Evolutionary conservation across 768 basidiomycete genomes (phyloP).

Genomic region (Auricularia sp.): DNA sequence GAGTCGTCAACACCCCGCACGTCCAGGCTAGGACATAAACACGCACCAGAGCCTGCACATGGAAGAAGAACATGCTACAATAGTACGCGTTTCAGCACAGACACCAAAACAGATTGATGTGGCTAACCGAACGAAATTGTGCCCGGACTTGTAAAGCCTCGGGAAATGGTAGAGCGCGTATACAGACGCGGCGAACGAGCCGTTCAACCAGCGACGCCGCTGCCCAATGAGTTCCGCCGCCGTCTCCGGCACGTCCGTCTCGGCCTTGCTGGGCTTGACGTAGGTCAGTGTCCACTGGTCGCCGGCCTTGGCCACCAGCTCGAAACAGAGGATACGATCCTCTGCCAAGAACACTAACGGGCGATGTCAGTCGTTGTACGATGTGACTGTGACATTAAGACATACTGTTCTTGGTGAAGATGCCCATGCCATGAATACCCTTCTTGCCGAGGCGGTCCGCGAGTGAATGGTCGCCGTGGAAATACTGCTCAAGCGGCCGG

Average conservation of each 20-base stretch:
- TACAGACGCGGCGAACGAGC: slow-evolving; percentile 87
- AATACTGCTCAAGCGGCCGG: slow-evolving; percentile 48
- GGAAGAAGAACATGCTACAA: slow-evolving; percentile 88
- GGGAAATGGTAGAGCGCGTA: slow-evolving; percentile 93
- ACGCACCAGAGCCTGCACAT: slow-evolving; percentile 80
- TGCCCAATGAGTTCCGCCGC: slow-evolving; percentile 90
- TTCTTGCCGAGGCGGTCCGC: slow-evolving; percentile 87
- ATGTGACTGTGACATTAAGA: slow-evolving; percentile 10
- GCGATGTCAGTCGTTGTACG: neutral
- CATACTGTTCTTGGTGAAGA: slow-evolving; percentile 82
- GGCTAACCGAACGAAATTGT: slow-evolving; percentile 55
- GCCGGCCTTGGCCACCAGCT: slow-evolving; percentile 82
- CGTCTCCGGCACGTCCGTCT: slow-evolving; percentile 88
- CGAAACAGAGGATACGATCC: slow-evolving; percentile 96
- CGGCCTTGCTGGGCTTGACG: slow-evolving; percentile 92
- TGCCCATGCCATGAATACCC: slow-evolving; percentile 94
- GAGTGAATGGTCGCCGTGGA: slow-evolving; percentile 63
- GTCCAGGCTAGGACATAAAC: neutral
- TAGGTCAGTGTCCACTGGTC: slow-evolving; percentile 85
- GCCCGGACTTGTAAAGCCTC: slow-evolving; percentile 74
- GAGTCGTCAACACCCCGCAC: slow-evolving; percentile 11
- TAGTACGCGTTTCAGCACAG: neutral
- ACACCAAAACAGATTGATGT: neutral
- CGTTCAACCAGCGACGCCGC: slow-evolving; percentile 93
- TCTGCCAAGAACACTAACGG: slow-evolving; percentile 61